Percentiles rank a stretch among this genome's conserved stretches.
These are phyloP conservation scores for Zizania palustris DNA, from an alignment of 202 grass and related monocot genomes.

Conservation along the genomic window DNA sequence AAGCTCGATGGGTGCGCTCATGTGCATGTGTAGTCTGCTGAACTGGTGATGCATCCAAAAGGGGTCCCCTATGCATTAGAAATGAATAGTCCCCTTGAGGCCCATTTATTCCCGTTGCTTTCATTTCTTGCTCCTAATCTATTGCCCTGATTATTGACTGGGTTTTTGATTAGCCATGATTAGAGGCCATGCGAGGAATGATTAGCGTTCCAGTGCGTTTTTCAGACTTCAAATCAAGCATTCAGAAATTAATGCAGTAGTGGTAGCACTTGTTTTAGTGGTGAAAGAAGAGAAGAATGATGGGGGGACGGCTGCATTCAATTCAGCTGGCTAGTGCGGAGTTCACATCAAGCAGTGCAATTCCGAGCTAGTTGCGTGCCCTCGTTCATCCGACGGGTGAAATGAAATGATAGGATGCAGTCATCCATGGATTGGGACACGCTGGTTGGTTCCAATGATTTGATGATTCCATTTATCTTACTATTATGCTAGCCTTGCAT, in stretches of 20 bases:
- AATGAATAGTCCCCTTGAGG: constrained; percentile 18
- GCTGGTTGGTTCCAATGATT: background rate
- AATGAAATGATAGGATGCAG: background rate
- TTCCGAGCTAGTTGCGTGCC: constrained; percentile 37
- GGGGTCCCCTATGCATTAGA: constrained; percentile 48
- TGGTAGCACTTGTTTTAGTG: background rate
- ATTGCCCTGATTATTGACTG: constrained; percentile 31
- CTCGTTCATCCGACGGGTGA: constrained; percentile 22
- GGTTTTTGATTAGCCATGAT: constrained; percentile 38
- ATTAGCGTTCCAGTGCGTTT: constrained; percentile 44
- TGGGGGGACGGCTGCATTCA: constrained; percentile 14
- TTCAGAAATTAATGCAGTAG: background rate
- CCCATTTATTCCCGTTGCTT: constrained; percentile 54
- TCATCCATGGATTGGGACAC: constrained; percentile 42
- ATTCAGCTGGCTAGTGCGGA: constrained; percentile 32
- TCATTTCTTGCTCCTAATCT: constrained; percentile 24
- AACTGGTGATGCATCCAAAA: constrained; percentile 44
- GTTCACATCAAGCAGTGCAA: constrained; percentile 54
- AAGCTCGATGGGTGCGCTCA: constrained; percentile 36
- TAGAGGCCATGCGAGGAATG: constrained; percentile 49
- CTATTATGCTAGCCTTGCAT: constrained; percentile 15
- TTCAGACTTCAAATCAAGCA: constrained; percentile 60
- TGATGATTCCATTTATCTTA: constrained; percentile 33
- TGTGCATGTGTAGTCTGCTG: constrained; percentile 41
- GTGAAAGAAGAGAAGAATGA: background rate